Percentiles rank a stretch among this genome's conserved stretches.
These are phyloP conservation scores for Danielia oregonensis DNA, from an alignment of 805 yeast species.

Conservation along the genomic window DNA sequence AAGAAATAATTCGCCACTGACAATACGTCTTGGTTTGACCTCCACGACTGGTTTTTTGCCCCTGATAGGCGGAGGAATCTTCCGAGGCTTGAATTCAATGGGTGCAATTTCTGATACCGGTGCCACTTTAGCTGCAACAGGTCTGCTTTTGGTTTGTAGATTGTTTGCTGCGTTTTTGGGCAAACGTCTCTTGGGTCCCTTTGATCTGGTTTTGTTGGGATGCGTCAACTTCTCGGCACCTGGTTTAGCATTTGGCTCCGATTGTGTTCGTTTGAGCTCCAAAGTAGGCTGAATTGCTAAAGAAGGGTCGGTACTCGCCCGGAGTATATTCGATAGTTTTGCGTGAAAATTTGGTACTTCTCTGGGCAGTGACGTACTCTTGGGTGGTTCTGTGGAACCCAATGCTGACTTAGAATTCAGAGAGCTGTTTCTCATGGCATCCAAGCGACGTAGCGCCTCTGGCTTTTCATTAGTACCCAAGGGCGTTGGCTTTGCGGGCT, in stretches of 20 bases:
- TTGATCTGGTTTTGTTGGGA: slow-evolving; percentile 44
- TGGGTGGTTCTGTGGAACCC: no score
- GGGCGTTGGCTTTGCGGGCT: slow-evolving; percentile 2
- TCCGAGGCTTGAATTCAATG: slow-evolving; percentile 1
- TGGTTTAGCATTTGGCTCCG: slow-evolving; percentile 4
- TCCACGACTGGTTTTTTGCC: slow-evolving; percentile 13
- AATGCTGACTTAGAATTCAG: no score
- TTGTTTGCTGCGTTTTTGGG: no score
- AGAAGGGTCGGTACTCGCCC: slow-evolving; percentile 1
- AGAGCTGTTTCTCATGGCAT: background rate
- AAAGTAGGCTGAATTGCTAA: background rate
- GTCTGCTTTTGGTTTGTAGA: background rate
- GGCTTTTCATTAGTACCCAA: background rate
- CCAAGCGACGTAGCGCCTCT: slow-evolving; percentile 1
- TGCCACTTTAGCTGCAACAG: background rate
- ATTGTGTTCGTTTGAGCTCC: slow-evolving; percentile 6
- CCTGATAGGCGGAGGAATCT: slow-evolving; percentile 14
- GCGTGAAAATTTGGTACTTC: slow-evolving; percentile 7
- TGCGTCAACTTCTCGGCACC: slow-evolving; percentile 39
- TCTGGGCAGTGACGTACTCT: no score
- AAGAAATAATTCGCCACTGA: slow-evolving; percentile 32
- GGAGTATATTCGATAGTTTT: slow-evolving; percentile 22
- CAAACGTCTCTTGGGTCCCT: slow-evolving; percentile 50
- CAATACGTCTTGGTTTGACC: slow-evolving; percentile 11
- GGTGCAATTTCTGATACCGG: background rate